phyloP scores from a whole-genome alignment of 2,329 filamentous ascomycete species.

The Fusarium stilboides region DNA sequence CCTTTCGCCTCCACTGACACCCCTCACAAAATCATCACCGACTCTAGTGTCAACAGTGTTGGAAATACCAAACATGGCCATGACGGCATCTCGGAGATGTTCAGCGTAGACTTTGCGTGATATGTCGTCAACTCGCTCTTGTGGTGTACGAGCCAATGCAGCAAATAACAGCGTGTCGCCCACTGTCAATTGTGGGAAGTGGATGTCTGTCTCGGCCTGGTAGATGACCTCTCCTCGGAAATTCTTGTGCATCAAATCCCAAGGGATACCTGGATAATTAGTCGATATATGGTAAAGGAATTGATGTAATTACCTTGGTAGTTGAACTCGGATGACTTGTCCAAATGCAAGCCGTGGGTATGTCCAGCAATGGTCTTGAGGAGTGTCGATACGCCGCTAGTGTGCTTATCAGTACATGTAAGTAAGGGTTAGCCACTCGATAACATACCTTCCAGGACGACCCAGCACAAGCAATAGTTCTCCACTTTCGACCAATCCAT shows the following conservation, averaged over 20 bases:
- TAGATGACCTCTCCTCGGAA: conserved; percentile 84
- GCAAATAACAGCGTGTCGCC: conserved; percentile 84
- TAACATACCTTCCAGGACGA: conserved; percentile 56
- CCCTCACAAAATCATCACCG: conserved; percentile 78
- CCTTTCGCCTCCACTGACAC: conserved; percentile 67
- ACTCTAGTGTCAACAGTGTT: conserved; percentile 78
- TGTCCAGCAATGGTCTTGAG: conserved; percentile 86
- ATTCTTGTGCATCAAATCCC: conserved; percentile 40
- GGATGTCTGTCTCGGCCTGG: conserved; percentile 84
- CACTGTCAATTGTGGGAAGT: conserved; percentile 81
- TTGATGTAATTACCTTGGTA: conserved; percentile 72
- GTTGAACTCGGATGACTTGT: conserved; percentile 79
- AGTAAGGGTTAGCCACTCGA: conserved; percentile 54
- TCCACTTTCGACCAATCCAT: conserved; percentile 75
- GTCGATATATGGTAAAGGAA: accelerated
- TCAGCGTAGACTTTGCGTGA: conserved; percentile 64
- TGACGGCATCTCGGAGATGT: conserved; percentile 77
- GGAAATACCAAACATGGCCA: conserved; percentile 79
- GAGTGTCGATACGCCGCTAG: conserved; percentile 81
- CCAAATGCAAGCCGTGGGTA: conserved; percentile 81
- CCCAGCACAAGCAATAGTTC: conserved; percentile 82
- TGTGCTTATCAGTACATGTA: too few species aligned
- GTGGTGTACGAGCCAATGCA: conserved; percentile 75
- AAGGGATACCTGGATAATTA: conserved; percentile 36
- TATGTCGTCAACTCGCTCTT: conserved; percentile 65